Conservation (phyloP, 352 stramenopile species). For the Globisporangium canariense region DNA sequence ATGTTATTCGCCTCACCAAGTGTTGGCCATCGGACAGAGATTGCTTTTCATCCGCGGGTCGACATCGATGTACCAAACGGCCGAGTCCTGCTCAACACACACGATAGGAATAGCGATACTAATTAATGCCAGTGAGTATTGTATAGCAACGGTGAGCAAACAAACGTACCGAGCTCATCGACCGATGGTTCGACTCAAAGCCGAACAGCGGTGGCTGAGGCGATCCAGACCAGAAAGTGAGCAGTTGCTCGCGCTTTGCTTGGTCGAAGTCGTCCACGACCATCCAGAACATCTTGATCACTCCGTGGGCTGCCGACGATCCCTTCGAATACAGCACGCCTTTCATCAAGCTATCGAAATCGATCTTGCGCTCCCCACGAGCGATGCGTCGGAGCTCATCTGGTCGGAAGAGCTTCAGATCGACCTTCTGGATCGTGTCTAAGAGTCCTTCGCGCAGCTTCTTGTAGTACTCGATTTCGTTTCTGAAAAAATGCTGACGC, state of each 20-base stretch:
- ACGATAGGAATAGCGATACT: background rate
- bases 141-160: background rate
- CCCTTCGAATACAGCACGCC: conserved; percentile 57
- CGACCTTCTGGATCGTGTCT: conserved; percentile 45
- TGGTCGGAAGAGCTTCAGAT: conserved; percentile 60
- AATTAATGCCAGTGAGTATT: background rate
- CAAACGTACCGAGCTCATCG: conserved; percentile 46
- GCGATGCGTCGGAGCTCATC: conserved; percentile 51
- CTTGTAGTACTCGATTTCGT: conserved; percentile 53
- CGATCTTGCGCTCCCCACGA: conserved; percentile 45
- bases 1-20: conserved; percentile 36
- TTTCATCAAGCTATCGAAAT: conserved; percentile 49
- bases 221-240: conserved; percentile 81
- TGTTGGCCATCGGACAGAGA: conserved; percentile 72
- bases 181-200: conserved; percentile 53
- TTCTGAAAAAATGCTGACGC: conserved; percentile 59
- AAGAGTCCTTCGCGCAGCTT: conserved; percentile 56
- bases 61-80: conserved; percentile 70
- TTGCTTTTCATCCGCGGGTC: conserved; percentile 37
- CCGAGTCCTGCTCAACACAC: conserved; percentile 38
- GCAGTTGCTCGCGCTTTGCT: conserved; percentile 39
- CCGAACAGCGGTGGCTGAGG: conserved; percentile 66
- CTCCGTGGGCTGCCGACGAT: conserved; percentile 33
- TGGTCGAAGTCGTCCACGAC: conserved; percentile 64
- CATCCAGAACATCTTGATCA: conserved; percentile 61